Evolutionary conservation across 2,329 filamentous ascomycete species (phyloP), one percentile per base, ranked within the genome.

Genomic region (Parasarocladium wereldwijsianum): DNA sequence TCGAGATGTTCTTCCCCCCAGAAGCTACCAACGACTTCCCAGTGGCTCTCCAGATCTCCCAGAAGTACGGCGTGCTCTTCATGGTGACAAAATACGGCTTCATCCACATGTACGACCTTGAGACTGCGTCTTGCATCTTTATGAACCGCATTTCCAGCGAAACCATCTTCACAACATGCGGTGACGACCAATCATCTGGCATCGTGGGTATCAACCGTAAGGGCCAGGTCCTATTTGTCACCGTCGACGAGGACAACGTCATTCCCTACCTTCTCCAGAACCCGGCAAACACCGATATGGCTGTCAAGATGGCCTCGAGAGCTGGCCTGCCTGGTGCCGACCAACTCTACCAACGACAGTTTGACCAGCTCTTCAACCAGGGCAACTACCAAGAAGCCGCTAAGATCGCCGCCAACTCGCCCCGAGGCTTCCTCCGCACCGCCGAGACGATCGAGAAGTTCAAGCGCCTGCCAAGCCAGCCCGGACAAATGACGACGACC

Each of bases 141-240:
- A 92, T 98, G 85, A 98, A 98, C 67, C 80, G 92, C 44, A 98
- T 98, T 47, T 98, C 90, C 19, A 93, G 85, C 63, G 90, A 98
- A 52, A 98, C 90, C 16, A 96, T 98, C 52, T 98, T 98, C 62
- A 92, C 87, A 16, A 94, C 86, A 13, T 79, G 83, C 26, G 62
- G 76, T 20, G 90, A 98, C 51, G 69, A 70, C 32, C 76, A 85
- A 14, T 92, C 84, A 12, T 73, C 78, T 26, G 92, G 92, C 44
- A 79, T 98, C 38, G 70, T 98, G 31, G 85, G 84, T 43, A 87
- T 98, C 51, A 98, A 98, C 62, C 78, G 92, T 47, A 93, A 93
- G 63, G 92, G 90, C 38, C 90, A 98, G 58, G 86, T 96, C 26
- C 69, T 98, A 37, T 84, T 86, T 34, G 90, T 96, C 36, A 86